Base-by-base conservation (phyloP, 225 moss, liverwort and hornwort species). In the Antitrichia curtipendula region DNA sequence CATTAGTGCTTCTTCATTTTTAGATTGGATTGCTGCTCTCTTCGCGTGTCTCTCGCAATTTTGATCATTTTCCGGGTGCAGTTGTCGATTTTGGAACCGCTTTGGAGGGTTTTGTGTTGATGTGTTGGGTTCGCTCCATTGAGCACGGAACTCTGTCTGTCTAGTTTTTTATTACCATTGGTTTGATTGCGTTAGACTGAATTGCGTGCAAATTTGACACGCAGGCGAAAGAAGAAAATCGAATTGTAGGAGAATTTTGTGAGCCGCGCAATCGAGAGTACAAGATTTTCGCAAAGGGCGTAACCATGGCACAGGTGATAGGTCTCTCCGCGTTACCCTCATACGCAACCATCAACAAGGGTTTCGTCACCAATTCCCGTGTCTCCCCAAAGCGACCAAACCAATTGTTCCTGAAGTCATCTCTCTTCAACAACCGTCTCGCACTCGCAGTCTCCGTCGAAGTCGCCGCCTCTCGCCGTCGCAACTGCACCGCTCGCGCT, bases 371-470 rank as follows among this genome's bases (percentile, higher is more conserved):
- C 25, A 50, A 62, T 49, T 50, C 84, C 3, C 54, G 68, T 5
- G 28, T 49, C 52, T 76, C 53, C 7, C 79, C 71, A 15, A 88
- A 88, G 61, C 70, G 88, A 50, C 24, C 41, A 3, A 88, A 53
- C 6, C 57, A 45, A 47, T 66, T 82, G 23, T 91, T 87, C 53
- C 47, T 89, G 71, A 89, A 82, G 68, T 91, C 91, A 9, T 91
- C 91, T 14, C 29, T 91, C 25, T 63, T 91, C 62, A 82, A 78
- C 21, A 89, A 91, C 82, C 81, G 91, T 50, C 89, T 91, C 38
- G 91, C 91, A 22, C 52, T 89, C 24, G 91, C 89, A 43, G 84
- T 91, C 11, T 91, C 91, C 16, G 87, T 91, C 9, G 91, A 91
- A 43, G 17, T 91, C 41, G 36, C 87, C 10, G 69, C 76, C 3